A percentile compares a stretch with the other conserved stretches of the same genome.
These are phyloP conservation scores for Ustilago vetiveriae DNA, from an alignment of 1,284 basidiomycete species.

Conservation along the genomic window DNA sequence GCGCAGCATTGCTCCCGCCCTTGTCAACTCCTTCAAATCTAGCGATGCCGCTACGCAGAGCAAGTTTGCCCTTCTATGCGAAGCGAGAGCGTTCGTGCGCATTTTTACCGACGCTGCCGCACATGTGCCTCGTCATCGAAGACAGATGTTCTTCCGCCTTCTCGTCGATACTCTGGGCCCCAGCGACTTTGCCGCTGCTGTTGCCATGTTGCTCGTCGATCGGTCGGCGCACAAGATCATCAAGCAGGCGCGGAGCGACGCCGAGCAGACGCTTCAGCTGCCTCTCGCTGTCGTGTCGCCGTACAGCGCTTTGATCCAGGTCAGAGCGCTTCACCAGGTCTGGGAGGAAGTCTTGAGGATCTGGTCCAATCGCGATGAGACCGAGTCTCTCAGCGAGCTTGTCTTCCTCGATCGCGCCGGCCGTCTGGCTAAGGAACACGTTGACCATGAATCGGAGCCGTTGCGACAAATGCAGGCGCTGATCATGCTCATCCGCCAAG, in stretches of 20 bases:
- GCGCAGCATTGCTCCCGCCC: conserved; percentile 90
- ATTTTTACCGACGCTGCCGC: conserved; percentile 87
- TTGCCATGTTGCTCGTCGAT: conserved; percentile 87
- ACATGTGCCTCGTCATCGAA: conserved; percentile 86
- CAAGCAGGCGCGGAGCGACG: conserved; percentile 70
- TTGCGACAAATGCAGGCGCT: conserved; percentile 54
- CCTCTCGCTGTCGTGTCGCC: conserved; percentile 73
- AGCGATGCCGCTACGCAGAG: conserved; percentile 47
- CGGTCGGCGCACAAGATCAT: conserved; percentile 79
- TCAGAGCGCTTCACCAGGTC: conserved; percentile 68
- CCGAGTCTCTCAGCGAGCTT: conserved; percentile 33
- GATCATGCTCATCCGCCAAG: conserved; percentile 49
- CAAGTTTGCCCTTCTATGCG: conserved; percentile 52
- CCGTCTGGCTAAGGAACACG: conserved; percentile 53
- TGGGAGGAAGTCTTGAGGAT: conserved; percentile 54
- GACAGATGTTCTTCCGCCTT: conserved; percentile 89
- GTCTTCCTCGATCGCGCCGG: conserved; percentile 58
- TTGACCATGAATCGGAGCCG: conserved; percentile 55
- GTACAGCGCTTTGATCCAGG: conserved; percentile 73
- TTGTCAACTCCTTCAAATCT: conserved; percentile 71
- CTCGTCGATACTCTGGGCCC: conserved; percentile 86
- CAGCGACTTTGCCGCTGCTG: conserved; percentile 81
- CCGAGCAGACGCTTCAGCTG: conserved; percentile 72
- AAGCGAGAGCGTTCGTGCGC: conserved; percentile 74
- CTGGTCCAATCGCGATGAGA: conserved; percentile 44